Evolutionary conservation across 2,329 filamentous ascomycete genomes (phyloP).

Genomic region (Scleromitrula shiraiana): DNA sequence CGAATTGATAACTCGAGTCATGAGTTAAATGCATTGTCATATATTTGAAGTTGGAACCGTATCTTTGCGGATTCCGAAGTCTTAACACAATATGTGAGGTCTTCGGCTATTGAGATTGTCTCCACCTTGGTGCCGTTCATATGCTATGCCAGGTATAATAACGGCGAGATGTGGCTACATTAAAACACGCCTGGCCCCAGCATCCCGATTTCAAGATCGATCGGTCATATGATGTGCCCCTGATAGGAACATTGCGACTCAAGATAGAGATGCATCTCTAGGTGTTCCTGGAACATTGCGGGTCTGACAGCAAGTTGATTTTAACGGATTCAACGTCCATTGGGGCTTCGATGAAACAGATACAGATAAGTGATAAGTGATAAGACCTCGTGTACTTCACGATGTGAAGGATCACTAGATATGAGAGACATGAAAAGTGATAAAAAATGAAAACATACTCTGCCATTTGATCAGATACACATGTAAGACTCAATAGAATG

Average conservation of each 20-base stretch:
- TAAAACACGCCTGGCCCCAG: background rate
- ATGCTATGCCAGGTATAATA: no score
- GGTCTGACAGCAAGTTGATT: background rate
- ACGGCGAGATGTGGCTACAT: background rate
- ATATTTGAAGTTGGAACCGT: no score
- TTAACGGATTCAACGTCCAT: background rate
- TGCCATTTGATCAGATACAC: no score
- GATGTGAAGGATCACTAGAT: background rate
- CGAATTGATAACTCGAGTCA: no score
- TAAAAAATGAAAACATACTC: background rate
- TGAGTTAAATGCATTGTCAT: no score
- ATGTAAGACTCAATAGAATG: background rate
- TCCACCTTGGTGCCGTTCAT: no score
- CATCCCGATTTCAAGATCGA: background rate
- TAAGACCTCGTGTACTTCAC: background rate
- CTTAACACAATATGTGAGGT: no score
- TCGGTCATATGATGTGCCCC: conserved; percentile 6
- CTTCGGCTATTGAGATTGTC: no score
- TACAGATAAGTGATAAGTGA: background rate
- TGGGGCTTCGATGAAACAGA: no score
- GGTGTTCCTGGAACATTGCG: background rate
- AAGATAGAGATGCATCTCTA: conserved; percentile 1
- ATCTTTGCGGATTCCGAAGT: no score
- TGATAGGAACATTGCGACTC: background rate
- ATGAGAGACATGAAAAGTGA: background rate